Evolutionary conservation across 2,329 filamentous ascomycete genomes (phyloP), one percentile per base, ranked within the genome.

Genomic region (Pyrenochaeta sp.): DNA sequence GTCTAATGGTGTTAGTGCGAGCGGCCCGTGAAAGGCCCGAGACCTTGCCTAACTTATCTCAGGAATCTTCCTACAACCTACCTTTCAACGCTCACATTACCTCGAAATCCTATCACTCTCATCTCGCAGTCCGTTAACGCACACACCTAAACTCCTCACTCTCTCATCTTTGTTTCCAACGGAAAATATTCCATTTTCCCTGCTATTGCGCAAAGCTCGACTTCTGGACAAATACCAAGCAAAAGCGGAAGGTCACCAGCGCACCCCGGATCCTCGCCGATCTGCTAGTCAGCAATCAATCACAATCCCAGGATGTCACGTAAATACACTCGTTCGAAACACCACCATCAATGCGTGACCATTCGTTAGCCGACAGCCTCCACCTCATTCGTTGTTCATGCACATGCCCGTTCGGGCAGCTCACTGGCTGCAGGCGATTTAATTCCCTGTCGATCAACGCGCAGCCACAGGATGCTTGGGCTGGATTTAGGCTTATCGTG

Each of bases 401-500:
- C 59, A 48, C 48, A 50, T 50, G 45, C 64, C 56, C 9, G 34
- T 49, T 59, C 45, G 27, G 64, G 62, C 52, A 65, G 64, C 59
- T 63, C 48, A 53, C 25, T 63, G 56, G 55, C 47, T 42, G 34
- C 30, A 40, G 32, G 30, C 45, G 28, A 36, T 27, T 36, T 52
- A 50, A 46, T 50, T 45, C 62, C 52, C 50, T 59, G 62, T 53
- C 52, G 58, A 63, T 66, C 59, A 48, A 47, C 62, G 43, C 40
- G 51, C 54, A 55, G 59, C 40, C 47, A 55, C 57, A 63, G 39
- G 54, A 49, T 50, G 48, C 54, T 59, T 52, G 25, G 51, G 37
- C 49, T 43, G n/a, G 32, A 45, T 50, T 42, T 34, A 53, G 56
- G 52, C 62, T 66, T 63, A 66, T 63, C 62, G 56, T 65, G 54